Evolutionary conservation across 441 rosid genomes (phyloP), one percentile per base, ranked within the genome.

Genomic region (Pelargonium myrrhifolium): DNA sequence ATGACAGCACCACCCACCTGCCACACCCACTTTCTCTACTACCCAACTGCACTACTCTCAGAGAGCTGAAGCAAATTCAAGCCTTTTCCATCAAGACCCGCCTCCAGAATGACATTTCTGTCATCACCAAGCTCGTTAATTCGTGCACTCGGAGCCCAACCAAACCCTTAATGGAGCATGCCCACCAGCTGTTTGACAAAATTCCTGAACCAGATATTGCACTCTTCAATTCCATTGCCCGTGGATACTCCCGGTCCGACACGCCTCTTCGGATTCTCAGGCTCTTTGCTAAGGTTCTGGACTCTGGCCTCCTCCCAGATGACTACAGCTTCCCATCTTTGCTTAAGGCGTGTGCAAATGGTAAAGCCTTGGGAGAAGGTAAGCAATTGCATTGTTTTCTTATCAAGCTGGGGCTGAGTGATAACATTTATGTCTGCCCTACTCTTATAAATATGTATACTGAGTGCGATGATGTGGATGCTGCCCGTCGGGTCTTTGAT

Each of bases 371-470:
- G 66, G 82, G 68, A 28, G 86, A 88, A 81, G 95, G 93, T 70
- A 81, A 83, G 70, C 95, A 92, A 65, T 66, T 92, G 85, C 95
- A 89, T 76, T 79, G 83, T 65, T 69, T 85, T 39, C 86, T 78
- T 4, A 67, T 84, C 69, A 92, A 89, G 78, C 66, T 86, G 49
- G 89, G 87, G 71, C 39, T 87, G 60, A 74, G 20, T 74, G 65
- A 73, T 47, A 80, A 89, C 70, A 15, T 73, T 1, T 89, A 75
- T 76, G 78, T 88, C 24, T 74, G 76, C 69, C 92, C 96, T 37
- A 78, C 94, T 21, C 84, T 89, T 49, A 85, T 86, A 66, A 89
- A 83, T 72, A 67, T 89, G 89, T 89, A 92, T 64, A 73, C 86
- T 0, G 87, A 82, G 80, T 86, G 91, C 70, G 76, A 73, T 63